Base-by-base conservation (phyloP, 2,329 filamentous ascomycete genomes). In the Fusarium staphyleae region DNA sequence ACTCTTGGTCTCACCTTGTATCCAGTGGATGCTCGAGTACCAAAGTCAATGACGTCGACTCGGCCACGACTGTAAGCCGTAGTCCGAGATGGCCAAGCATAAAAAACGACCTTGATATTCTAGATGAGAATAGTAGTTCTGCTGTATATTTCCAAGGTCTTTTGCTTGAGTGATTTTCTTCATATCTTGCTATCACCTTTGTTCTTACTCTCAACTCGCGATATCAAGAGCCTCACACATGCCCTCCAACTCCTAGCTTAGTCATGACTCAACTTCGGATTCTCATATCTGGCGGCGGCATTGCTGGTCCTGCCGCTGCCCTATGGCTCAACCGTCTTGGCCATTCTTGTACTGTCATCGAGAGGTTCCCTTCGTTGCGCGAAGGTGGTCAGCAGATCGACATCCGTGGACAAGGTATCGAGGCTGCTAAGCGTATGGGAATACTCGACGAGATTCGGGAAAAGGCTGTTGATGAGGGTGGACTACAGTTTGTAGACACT, bases 211-310 rank as follows among this genome's bases (percentile, higher is more conserved):
- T 8, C 7, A 24, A 8, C 9, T 5, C 22, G 9, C 22, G 9
- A 24, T 3, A 24, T 8, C 7, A 24, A 24, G 22, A 24, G 12
- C n/a, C 12, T 13, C 1, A 12, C 9, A 4, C 3, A 30, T 13
- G 12, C 4, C 28, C 28, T 30, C 5, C 13, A 12, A 30, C 28
- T 30, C 13, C n/a, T n/a, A 5, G 13, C 13, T 30, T 4, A n/a
- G 11, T 7, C 37, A 60, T 60, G 55, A 30, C 37, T 7, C 49
- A 69, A 12, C 60, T 79, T 48, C 78, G 70, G 63, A 66, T 84
- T 35, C 77, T 84, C 55, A 79, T 84, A 54, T 69, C 73, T 42
- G 78, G 79, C 51, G 76, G 72, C 4, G 78, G 78, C 51, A 71
- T 81, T 26, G 74, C 75, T 16, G 79, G 78, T 4, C 75, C 77